Percentiles rank a stretch among this genome's conserved stretches.
Conservation (phyloP, 192 early-diverging fungal species). For the Backusella tarrabulga region DNA sequence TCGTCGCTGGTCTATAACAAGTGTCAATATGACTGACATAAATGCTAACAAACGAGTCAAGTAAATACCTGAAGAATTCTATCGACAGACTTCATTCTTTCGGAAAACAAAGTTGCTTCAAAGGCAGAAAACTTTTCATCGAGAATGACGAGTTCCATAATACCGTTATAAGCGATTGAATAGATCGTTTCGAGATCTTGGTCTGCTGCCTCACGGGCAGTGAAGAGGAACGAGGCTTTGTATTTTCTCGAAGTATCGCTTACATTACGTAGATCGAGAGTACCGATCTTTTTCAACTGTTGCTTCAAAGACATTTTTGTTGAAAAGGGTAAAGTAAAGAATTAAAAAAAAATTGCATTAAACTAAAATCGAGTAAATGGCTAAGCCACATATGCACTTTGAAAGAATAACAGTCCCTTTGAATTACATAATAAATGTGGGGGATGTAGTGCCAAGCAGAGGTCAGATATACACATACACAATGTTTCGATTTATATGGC, state of each 20-base stretch:
- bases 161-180: slow-evolving; percentile 77
- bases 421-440: background rate
- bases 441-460: too few species aligned
- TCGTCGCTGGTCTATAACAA: slow-evolving; percentile 70
- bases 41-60: background rate
- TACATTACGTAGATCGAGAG: slow-evolving; percentile 56
- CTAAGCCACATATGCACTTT: background rate
- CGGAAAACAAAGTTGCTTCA: slow-evolving; percentile 77
- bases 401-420: background rate
- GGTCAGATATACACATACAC: too few species aligned
- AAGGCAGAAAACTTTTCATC: slow-evolving; percentile 66
- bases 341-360: background rate
- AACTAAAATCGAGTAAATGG: background rate
- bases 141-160: slow-evolving; percentile 67
- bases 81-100: slow-evolving; percentile 76
- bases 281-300: slow-evolving; percentile 64
- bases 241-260: slow-evolving; percentile 55
- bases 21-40: background rate
- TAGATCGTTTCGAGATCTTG: slow-evolving; percentile 86
- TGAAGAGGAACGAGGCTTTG: slow-evolving; percentile 80
- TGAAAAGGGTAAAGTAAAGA: background rate
- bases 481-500: too few species aligned
- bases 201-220: slow-evolving; percentile 81
- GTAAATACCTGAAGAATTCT: slow-evolving; percentile 62
- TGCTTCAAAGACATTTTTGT: slow-evolving; percentile 51